Evolutionary conservation across 352 stramenopile genomes (phyloP), one percentile per base, ranked within the genome.

Genomic region (Phytophthora foliorum): DNA sequence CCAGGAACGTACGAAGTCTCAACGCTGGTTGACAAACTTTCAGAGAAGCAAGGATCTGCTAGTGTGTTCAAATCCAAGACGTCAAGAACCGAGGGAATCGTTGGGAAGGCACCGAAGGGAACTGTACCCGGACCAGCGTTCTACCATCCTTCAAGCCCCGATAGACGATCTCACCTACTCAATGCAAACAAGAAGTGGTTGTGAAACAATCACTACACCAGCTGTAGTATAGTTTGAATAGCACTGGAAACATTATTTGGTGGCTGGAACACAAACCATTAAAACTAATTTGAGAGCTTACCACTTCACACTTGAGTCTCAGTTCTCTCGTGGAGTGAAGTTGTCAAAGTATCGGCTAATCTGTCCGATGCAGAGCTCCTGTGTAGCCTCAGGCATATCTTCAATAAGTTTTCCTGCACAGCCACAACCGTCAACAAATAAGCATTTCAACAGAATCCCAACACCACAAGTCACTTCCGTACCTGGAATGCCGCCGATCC

Each of bases 291-390:
- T 39, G 10, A 17, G 8, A 31, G 29, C 13, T 34, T 34, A 19
- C 36, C 36, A 42, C 36, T 34, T 34, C 29, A 34, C 29, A 34
- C 3, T 34, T 42, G 36, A 42, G 10, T 42, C 36, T 69, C 39
- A 81, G 19, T 71, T 72, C n/a, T 77, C 46, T 52, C 58, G 66
- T 8, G 82, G 84, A 10, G 72, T 87, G 61, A 95, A 95, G 64
- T 93, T 93, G 46, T 94, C 88, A 73, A 94, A 95, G 66, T 91
- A 95, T 27, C 88, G 82, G 69, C 80, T 88, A 57, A 95, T 90
- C 67, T 94, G 86, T 39, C 79, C 77, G 16, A 84, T 71, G 45
- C 74, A 93, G 49, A 88, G 56, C 63, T 93, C 88, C 22, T 85
- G 88, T 13, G 88, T 95, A n/a, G 86, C 82, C 75, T 95, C 88